Base-by-base conservation (phyloP, 2,329 filamentous ascomycete species). In the Ophiocordyceps camponoti-floridani region DNA sequence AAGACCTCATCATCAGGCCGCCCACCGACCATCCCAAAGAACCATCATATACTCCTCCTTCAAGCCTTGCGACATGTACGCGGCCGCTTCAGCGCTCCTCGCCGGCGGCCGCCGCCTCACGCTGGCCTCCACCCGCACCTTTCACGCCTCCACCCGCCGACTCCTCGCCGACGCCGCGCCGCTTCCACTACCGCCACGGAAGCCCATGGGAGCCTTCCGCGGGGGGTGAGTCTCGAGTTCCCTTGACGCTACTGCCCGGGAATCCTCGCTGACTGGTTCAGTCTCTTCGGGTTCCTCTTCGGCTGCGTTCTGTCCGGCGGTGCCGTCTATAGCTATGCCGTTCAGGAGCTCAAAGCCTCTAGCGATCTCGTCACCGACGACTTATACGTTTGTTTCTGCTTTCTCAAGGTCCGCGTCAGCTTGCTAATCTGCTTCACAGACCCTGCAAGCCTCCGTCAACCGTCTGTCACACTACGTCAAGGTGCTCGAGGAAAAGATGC, bases 341-440 rank as follows among this genome's bases (percentile, higher is more conserved):
- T 96, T 54, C 79, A 89, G 60, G 88, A 96, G 64, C 96, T 95
- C 70, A 86, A 87, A 67, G 72, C 87, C 40, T 84, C 86, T 53
- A 96, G 95, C 68, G 84, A 94, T 66, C 74, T 95, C 58, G 69
- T 96, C 64, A 89, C 82, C 48, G 87, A 94, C 66, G 89, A 96
- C 65, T 94, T 96, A 62, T 89, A 89, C 65, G 89, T 95, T 75
- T 64, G 85, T 81, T 26, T 26, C 2, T 16, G 4, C 16, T n/a
- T 37, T 16, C 16, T 37, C 14, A 9, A 37, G 6, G 27, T 3
- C 40, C 4, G n/a, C 4, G 16, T 10, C 40, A 16, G 12, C 12
- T 3, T 41, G 19, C 41, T 46, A 23, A 43, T 40, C 30, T 23
- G 4, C 3, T n/a, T 23, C 26, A 26, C 52, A 94, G 88, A 80